A percentile compares a stretch with the other conserved stretches of the same genome.
Conservation (phyloP, 164 flowering plant species). For the Houttuynia cordata region DNA sequence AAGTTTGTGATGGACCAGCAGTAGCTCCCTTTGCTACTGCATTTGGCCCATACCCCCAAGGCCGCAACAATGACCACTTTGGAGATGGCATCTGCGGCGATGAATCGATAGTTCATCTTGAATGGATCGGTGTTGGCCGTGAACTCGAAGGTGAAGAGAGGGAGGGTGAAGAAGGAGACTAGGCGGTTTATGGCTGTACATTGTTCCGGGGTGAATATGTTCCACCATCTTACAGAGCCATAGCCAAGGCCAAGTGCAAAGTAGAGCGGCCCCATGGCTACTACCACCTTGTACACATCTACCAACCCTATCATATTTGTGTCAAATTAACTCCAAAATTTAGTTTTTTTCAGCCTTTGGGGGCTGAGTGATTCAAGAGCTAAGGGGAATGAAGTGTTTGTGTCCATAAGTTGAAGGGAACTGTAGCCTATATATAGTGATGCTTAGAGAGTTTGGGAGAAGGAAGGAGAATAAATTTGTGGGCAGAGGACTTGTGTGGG, state of each 20-base stretch:
- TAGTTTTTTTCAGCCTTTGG: no score
- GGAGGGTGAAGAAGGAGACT: slow-evolving; percentile 59
- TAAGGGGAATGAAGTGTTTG: no score
- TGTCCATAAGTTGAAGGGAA: no score
- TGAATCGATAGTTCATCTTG: slow-evolving; percentile 37
- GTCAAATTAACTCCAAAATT: background rate
- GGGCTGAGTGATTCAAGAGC: no score
- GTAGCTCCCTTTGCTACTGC: slow-evolving; percentile 45
- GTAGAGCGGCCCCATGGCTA: slow-evolving; percentile 43
- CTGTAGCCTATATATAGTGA: no score
- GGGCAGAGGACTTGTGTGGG: no score
- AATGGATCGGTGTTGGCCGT: slow-evolving; percentile 43
- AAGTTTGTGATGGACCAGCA: slow-evolving; percentile 64
- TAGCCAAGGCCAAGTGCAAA: slow-evolving; percentile 39
- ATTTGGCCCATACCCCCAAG: slow-evolving; percentile 51
- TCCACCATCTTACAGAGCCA: slow-evolving; percentile 53
- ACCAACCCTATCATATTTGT: slow-evolving; percentile 28
- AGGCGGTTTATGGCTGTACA: slow-evolving; percentile 47
- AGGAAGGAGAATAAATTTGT: no score
- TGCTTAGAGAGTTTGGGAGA: no score
- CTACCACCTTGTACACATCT: slow-evolving; percentile 42
- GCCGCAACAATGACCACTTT: slow-evolving; percentile 37
- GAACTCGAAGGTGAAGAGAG: slow-evolving; percentile 63
- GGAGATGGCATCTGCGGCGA: slow-evolving; percentile 51
- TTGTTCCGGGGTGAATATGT: slow-evolving; percentile 44